Evolutionary conservation across 768 basidiomycete species (phyloP).

Genomic region (Nidula microcarpa): DNA sequence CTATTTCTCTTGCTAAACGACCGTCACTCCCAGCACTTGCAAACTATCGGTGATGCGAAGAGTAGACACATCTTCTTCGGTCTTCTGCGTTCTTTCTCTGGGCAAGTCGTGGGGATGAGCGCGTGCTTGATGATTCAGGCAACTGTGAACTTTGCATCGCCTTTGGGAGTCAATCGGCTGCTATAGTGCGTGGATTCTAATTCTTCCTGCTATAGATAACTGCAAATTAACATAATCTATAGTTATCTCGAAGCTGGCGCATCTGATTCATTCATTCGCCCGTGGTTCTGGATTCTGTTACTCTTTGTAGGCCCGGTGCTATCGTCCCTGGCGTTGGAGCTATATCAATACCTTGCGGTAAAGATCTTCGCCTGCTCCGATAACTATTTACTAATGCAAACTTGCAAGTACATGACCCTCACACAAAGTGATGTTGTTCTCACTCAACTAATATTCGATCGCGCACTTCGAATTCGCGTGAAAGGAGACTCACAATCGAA

Average conservation of each 20-base stretch:
- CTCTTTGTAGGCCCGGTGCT: conserved; percentile 1
- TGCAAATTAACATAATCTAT: not conserved
- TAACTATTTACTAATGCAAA: not conserved
- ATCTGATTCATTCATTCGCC: not conserved
- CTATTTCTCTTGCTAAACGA: conserved; percentile 1
- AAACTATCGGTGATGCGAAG: conserved; percentile 34
- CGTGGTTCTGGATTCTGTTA: conserved; percentile 1
- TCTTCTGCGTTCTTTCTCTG: conserved; percentile 33
- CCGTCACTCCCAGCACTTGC: conserved; percentile 25
- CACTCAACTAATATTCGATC: conserved; percentile 39
- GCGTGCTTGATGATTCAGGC: not conserved
- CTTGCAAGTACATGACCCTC: not conserved
- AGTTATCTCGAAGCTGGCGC: conserved; percentile 1
- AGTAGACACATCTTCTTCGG: conserved; percentile 44
- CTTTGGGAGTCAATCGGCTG: conserved; percentile 37
- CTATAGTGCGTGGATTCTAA: conserved; percentile 24
- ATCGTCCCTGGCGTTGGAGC: conserved; percentile 17
- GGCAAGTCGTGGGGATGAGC: conserved; percentile 1
- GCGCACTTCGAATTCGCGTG: conserved; percentile 58
- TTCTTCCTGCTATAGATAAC: not conserved
- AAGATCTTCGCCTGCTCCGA: conserved; percentile 22
- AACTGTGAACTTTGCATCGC: conserved; percentile 25
- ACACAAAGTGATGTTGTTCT: conserved; percentile 32
- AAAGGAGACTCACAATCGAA: no score
- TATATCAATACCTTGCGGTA: conserved; percentile 36